Evolutionary conservation across 495 filamentous ascomycete species (phyloP).

Genomic region (Physcia stellaris): DNA sequence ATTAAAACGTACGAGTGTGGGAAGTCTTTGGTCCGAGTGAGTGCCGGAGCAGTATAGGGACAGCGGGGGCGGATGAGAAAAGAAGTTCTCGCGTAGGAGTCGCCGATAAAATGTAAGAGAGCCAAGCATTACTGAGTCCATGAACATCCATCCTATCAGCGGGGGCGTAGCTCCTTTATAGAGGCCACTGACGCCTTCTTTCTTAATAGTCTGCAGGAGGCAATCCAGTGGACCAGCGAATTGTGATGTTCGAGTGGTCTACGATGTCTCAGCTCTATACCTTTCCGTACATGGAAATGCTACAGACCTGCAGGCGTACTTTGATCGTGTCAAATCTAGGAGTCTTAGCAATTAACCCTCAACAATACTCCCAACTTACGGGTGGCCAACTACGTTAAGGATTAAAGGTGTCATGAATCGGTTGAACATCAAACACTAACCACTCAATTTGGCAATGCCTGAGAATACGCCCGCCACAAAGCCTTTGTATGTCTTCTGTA

Average conservation of each 20-base stretch:
- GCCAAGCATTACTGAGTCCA: constrained; percentile 94
- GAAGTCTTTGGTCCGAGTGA: constrained; percentile 24
- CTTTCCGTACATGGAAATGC: too few relatives aligned
- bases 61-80: constrained; percentile 41
- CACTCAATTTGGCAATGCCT: constrained; percentile 78
- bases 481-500: constrained; percentile 61
- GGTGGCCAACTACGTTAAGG: constrained; percentile 45
- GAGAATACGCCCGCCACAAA: constrained; percentile 93
- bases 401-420: constrained; percentile 4
- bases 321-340: constrained; percentile 79
- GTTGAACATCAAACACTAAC: constrained; percentile 29
- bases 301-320: constrained; percentile 88
- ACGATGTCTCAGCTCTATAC: too few relatives aligned
- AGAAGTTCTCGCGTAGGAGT: constrained; percentile 64
- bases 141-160: constrained; percentile 92
- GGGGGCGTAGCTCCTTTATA: constrained; percentile 68
- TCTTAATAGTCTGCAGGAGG: constrained; percentile 61
- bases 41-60: constrained; percentile 13
- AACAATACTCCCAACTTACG: constrained; percentile 27
- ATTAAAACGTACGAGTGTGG: too few relatives aligned
- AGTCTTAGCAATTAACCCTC: constrained; percentile 19
- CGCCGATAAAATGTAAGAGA: constrained; percentile 80
- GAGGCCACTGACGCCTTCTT: constrained; percentile 64
- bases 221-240: constrained; percentile 86
- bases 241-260: constrained; percentile 58